Conservation (phyloP, 805 yeast species). For the Wickerhamomyces alni region DNA sequence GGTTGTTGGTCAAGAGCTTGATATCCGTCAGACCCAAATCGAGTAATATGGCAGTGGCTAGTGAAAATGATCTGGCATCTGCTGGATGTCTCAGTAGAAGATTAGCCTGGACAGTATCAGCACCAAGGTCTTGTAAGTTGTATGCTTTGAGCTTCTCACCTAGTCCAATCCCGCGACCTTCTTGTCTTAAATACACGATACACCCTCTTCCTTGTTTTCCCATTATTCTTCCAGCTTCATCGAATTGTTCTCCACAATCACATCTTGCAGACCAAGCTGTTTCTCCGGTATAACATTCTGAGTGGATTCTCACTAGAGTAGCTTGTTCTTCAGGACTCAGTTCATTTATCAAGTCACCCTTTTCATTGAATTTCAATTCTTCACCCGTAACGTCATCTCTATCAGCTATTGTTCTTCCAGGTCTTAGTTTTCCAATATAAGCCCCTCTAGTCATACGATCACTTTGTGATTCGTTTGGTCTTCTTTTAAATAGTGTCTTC, state of each 20-base stretch:
- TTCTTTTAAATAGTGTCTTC: conserved; percentile 53
- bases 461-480: conserved; percentile 73
- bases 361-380: conserved; percentile 33
- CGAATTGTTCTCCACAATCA: conserved; percentile 99
- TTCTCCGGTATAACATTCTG: conserved; percentile 98
- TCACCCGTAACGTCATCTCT: conserved; percentile 39
- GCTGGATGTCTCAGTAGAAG: conserved; percentile 92
- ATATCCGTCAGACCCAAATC: conserved; percentile 75
- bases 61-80: conserved; percentile 88
- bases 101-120: conserved; percentile 97
- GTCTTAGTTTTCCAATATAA: conserved; percentile 81
- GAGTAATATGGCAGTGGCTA: conserved; percentile 87
- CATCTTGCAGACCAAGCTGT: conserved; percentile 99
- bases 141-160: conserved; percentile 97
- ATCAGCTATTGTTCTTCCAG: conserved; percentile 77
- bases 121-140: conserved; percentile 94
- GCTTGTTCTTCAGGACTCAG: conserved; percentile 28
- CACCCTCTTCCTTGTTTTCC: conserved; percentile 86
- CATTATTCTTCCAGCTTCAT: conserved; percentile 94
- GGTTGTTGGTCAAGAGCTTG: conserved; percentile 85
- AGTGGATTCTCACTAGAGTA: conserved; percentile 82
- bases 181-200: conserved; percentile 92
- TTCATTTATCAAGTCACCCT: conserved; percentile 30
- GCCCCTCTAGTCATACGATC: conserved; percentile 99
- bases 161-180: conserved; percentile 98